Evolutionary conservation across 352 stramenopile species (phyloP).

Genomic region (Pythium dissotocum): DNA sequence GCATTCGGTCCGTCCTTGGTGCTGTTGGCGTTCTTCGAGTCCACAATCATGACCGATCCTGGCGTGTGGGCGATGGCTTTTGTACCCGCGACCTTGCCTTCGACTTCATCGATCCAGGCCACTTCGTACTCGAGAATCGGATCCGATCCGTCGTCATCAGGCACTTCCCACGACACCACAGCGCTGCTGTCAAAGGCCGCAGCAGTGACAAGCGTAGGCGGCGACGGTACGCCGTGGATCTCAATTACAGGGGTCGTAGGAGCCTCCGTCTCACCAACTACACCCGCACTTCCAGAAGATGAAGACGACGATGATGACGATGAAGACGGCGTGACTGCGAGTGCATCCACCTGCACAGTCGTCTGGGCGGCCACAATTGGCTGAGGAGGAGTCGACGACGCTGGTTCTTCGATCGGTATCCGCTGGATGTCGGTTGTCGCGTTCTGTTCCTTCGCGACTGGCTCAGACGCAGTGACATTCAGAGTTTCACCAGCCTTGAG

Average conservation of each 20-base stretch:
- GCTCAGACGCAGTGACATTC: background rate
- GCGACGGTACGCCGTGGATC: constrained; percentile 62
- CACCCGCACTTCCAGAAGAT: background rate
- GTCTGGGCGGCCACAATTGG: background rate
- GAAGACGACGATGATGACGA: background rate
- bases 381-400: background rate
- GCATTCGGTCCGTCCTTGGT: background rate
- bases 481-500: background rate
- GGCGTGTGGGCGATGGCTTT: constrained; percentile 36
- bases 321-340: background rate
- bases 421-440: background rate
- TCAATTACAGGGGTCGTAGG: constrained; percentile 16
- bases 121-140: constrained; percentile 63
- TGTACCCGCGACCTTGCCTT: constrained; percentile 41
- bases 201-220: constrained; percentile 57
- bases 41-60: constrained; percentile 23
- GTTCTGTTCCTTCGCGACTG: background rate
- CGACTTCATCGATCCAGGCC: constrained; percentile 56
- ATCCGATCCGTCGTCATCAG: constrained; percentile 66
- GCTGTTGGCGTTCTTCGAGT: background rate
- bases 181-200: constrained; percentile 54
- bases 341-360: background rate
- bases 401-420: constrained; percentile 14
- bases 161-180: constrained; percentile 59
- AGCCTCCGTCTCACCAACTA: background rate